phyloP scores from a whole-genome alignment of 2,329 filamentous ascomycete species.

The Ceratocystis destructans region DNA sequence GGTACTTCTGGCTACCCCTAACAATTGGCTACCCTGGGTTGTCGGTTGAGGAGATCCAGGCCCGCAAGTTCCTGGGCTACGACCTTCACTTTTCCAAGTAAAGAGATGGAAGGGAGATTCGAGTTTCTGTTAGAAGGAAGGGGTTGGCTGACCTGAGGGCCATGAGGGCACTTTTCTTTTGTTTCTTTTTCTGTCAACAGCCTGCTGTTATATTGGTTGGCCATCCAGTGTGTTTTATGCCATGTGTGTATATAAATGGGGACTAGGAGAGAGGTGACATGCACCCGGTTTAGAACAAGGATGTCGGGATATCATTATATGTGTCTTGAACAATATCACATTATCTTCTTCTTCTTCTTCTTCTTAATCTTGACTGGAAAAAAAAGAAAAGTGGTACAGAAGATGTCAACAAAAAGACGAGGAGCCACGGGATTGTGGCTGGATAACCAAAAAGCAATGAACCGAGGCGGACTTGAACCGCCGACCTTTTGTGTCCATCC shows the following conservation, averaged over 20 bases:
- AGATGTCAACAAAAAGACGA: too few species aligned
- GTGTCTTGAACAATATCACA: not conserved
- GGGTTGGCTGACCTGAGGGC: too few species aligned
- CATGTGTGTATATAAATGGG: not conserved
- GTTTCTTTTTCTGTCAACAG: not conserved
- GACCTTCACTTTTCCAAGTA: slow-evolving; percentile 98
- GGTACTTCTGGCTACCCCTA: slow-evolving; percentile 86
- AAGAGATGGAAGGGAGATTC: slow-evolving; percentile 18
- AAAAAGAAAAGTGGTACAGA: too few species aligned
- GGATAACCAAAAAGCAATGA: too few species aligned
- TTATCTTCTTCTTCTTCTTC: not conserved
- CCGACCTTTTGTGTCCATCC: too few species aligned
- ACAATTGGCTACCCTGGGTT: slow-evolving; percentile 92
- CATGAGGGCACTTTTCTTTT: too few species aligned
- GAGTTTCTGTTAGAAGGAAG: not conserved
- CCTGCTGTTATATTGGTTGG: not conserved
- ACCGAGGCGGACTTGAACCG: too few species aligned
- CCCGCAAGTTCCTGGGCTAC: slow-evolving; percentile 91
- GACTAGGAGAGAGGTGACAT: not conserved
- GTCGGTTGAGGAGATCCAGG: slow-evolving; percentile 59
- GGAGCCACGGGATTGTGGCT: too few species aligned
- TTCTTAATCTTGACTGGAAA: too few species aligned
- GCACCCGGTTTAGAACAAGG: not conserved
- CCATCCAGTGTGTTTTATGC: not conserved
- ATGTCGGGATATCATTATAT: slow-evolving; percentile 1